Evolutionary conservation across 805 yeast species (phyloP), one percentile per base, ranked within the genome.

Genomic region (Lachancea sp.): DNA sequence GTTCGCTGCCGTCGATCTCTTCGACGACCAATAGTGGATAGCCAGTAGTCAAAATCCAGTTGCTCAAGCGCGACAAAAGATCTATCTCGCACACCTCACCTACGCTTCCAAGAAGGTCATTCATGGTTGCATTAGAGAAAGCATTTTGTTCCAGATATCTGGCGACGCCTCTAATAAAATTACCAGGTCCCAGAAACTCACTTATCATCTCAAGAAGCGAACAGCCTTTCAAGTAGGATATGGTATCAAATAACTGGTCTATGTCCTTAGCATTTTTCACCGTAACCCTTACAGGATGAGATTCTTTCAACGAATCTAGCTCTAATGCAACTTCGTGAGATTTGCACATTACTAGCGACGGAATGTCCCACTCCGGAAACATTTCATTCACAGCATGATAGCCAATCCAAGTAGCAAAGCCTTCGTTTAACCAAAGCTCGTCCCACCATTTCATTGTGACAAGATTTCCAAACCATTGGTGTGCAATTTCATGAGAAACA

Each of bases 401-500:
- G 3, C 88, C 85, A 59, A 83, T 84, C 81, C 86, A 86, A 22
- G 95, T 86, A 15, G 95, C 95, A 67, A 86, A 86, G 12, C 95
- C 43, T 85, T 86, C 49, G 59, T 86, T 86, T 49, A 86, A 75
- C 95, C 95, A 86, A 53, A 86, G 72, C 56, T 85, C 93, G 56
- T 86, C 87, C 95, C 95, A 86, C 93, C 95, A 87, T 57, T 83
- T 80, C 95, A 86, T 87, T 38, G 95, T 87, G 49, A 85, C 91
- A 55, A 83, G 74, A 64, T 87, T 82, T 45, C 95, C 95, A 58
- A 86, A 87, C 95, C 95, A 87, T 61, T 87, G 93, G 65, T 86
- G 95, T 10, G 95, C 95, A 47, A 86, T 70, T 66, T 86, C 95
- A 66, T 87, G 95, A 48, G 83, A 81, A 25, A 86, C 84, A 29